Evolutionary conservation across 306 rosid genomes (phyloP).

Genomic region (Purshia tridentata): DNA sequence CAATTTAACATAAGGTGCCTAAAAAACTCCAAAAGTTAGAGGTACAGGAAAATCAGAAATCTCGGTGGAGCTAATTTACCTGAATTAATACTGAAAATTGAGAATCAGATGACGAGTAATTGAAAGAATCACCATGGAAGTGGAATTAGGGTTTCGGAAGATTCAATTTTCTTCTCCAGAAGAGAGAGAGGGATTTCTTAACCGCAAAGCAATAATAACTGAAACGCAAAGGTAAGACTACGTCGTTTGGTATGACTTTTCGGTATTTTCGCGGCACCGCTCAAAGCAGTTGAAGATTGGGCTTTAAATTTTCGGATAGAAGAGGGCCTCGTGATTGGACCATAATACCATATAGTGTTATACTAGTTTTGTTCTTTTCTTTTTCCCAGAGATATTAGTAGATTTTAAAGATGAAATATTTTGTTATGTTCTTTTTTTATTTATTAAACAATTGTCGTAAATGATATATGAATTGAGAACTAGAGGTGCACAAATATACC

Average conservation of each 20-base stretch:
- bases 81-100: not conserved
- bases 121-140: not conserved
- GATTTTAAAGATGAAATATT: too few species aligned
- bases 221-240: not conserved
- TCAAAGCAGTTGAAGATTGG: not conserved
- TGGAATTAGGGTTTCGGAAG: constrained; percentile 20
- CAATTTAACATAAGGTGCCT: not conserved
- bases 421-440: too few species aligned
- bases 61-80: constrained; percentile 5
- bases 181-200: not conserved
- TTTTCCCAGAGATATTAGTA: too few species aligned
- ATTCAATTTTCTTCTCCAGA: constrained; percentile 2
- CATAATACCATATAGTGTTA: not conserved
- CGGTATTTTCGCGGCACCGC: constrained; percentile 11
- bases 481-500: too few species aligned
- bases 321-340: not conserved
- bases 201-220: constrained; percentile 18
- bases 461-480: too few species aligned
- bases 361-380: too few species aligned
- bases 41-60: not conserved
- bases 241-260: constrained; percentile 12
- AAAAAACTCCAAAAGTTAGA: not conserved
- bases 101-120: constrained; percentile 1
- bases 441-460: too few species aligned
- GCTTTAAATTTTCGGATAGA: not conserved